Evolutionary conservation across 768 basidiomycete species (phyloP), one percentile per base, ranked within the genome.

Genomic region (Rubroboletus pulcherrimus): DNA sequence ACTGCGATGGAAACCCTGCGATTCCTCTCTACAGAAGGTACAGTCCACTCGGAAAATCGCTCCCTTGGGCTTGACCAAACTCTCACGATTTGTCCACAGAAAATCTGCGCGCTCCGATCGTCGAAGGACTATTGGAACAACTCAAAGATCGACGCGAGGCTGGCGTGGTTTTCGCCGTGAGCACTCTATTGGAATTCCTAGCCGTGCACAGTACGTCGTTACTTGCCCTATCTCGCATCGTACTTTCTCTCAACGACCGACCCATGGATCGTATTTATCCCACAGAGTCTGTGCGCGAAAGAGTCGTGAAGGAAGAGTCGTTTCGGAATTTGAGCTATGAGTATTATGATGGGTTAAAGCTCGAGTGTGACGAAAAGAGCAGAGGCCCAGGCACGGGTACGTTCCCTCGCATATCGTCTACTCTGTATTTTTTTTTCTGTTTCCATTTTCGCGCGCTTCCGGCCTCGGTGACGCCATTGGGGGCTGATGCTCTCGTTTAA

Each of bases 261-360:
- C 2, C 1, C 7, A 12, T 7, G 14, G 31, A 9, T 24, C 4
- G 6, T 21, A 14, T 14, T 7, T 12, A 9, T 29, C 7, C 3
- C 42, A 9, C 41, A 68, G 67, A 53, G 5, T 34, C 45, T 3
- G 54, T 68, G 5, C 61, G 65, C 31, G 56, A 61, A 14, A 59
- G 29, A 29, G 55, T 69, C 5, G 30, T 58, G 10, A 41, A 21
- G 7, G 49, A 57, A 7, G 53, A 58, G 0, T 21, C 51, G 8
- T 67, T 68, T 37, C 55, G 53, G 67, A 12, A 56, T 0, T 35
- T 69, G 56, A 60, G 63, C 15, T 24, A 58, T 4, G 52, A 65
- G 4, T 68, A 65, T 49, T 63, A 67, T 7, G 52, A 62, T 1
- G 56, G 49, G 10, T 50, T 67, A 4, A 34, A 56, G 8, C 55